Base-by-base conservation (phyloP, 768 basidiomycete genomes). In the Russula sp. region DNA sequence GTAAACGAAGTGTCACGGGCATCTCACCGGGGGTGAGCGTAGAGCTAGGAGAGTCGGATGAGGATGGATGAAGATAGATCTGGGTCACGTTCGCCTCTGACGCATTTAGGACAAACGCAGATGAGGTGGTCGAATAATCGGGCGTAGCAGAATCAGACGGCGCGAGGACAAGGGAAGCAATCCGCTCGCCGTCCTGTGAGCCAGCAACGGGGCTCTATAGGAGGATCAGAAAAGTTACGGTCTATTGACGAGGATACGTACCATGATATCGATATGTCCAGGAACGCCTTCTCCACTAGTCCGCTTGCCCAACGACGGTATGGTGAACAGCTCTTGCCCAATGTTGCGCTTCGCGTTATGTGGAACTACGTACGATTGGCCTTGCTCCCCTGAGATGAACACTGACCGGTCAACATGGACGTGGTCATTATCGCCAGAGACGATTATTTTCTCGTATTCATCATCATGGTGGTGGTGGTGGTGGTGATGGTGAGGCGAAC, bases 241-340 rank as follows among this genome's bases (percentile, higher is more conserved):
- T 61, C 55, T 69, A 62, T 45, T 35, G 42, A 37, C 59, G 31
- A 34, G 4, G 35, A 42, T 13, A 74, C 78, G 56, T 64, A 78
- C 84, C 75, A 82, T 72, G 63, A 86, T 78, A 64, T 80, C 77
- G 52, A 85, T 72, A 3, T 61, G 74, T 4, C 85, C 83, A 8
- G 75, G 70, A 8, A 74, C 76, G 2, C 74, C 73, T 14, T 57
- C 59, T 13, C 34, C 65, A 59, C 31, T 61, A 61, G 48, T 59
- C 49, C 67, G 61, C 50, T 42, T 62, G 27, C 39, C 31, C 49
- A 56, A 31, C 16, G 48, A 39, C 16, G 51, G 39, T 20, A 62
- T 14, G 22, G 14, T 22, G 31, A 58, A 51, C 32, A 64, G 62
- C 34, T 64, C 52, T 47, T 70, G 67, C 45, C 59, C 47, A 40